Conservation (phyloP, 2,329 filamentous ascomycete genomes). For the Pseudocercospora musae region DNA sequence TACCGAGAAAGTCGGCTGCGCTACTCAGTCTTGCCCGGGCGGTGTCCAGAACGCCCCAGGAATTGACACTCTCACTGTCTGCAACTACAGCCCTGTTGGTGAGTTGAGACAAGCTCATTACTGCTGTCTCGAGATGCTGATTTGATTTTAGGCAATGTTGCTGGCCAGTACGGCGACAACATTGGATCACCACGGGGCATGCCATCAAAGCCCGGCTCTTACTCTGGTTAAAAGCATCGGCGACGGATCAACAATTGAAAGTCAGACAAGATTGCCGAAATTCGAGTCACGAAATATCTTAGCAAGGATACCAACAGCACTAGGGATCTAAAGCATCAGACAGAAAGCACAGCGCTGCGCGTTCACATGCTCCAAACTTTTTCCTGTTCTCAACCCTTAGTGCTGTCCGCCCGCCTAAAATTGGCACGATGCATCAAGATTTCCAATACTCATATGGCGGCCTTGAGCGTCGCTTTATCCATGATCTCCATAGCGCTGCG, state of each 20-base stretch:
- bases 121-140: not conserved
- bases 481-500: not conserved
- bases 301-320: not conserved
- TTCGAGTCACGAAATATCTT: not conserved
- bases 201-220: not conserved
- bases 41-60: slow-evolving; percentile 40
- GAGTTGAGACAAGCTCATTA: slow-evolving; percentile 35
- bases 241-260: not conserved
- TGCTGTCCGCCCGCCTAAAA: not conserved
- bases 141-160: slow-evolving; percentile 2
- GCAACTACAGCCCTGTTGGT: slow-evolving; percentile 78
- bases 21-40: slow-evolving; percentile 52
- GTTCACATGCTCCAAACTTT: not conserved
- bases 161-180: slow-evolving; percentile 11
- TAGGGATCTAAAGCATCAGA: not conserved
- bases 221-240: not conserved
- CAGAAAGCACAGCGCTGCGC: not conserved
- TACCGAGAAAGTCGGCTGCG: slow-evolving; percentile 61
- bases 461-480: not conserved
- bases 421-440: not conserved
- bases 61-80: slow-evolving; percentile 67
- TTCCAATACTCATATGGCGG: not conserved
- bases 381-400: not conserved
- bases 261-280: not conserved
- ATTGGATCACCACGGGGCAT: slow-evolving; percentile 7